These are phyloP conservation scores for Excoecaria agallocha DNA, from an alignment of 345 rosid genomes.

Conservation along the genomic window DNA sequence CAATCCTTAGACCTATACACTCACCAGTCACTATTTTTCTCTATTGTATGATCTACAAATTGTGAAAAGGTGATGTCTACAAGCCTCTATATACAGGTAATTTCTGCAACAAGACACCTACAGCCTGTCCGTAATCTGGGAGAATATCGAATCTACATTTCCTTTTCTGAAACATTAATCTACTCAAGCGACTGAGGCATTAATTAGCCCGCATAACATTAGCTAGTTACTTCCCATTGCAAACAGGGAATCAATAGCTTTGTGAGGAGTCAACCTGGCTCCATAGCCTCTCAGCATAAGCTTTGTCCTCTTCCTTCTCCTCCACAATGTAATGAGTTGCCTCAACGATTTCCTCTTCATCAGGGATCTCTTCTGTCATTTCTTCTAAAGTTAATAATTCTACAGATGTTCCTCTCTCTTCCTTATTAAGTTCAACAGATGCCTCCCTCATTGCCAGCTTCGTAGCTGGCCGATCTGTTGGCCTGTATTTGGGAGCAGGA, in stretches of 20 bases:
- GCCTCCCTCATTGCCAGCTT: slow-evolving; percentile 70
- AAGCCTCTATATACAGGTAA: background rate
- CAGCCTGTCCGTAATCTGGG: background rate
- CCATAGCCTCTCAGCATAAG: slow-evolving; percentile 71
- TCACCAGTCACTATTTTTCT: background rate
- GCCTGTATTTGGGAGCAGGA: slow-evolving; percentile 73
- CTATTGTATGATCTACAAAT: background rate
- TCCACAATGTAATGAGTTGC: slow-evolving; percentile 34
- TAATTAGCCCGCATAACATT: background rate
- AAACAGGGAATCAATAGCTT: slow-evolving; percentile 34
- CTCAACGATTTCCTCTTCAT: slow-evolving; percentile 51
- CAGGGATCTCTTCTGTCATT: slow-evolving; percentile 44
- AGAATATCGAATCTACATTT: background rate
- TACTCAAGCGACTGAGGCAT: background rate
- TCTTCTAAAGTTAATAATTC: slow-evolving; percentile 44
- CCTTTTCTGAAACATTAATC: background rate
- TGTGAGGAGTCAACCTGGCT: slow-evolving; percentile 61
- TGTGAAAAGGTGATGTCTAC: background rate
- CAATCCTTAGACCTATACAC: background rate
- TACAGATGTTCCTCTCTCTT: slow-evolving; percentile 30
- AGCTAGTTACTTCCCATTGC: background rate
- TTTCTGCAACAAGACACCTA: background rate
- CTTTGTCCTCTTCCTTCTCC: slow-evolving; percentile 79
- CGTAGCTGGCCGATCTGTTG: slow-evolving; percentile 75
- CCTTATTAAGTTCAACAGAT: slow-evolving; percentile 36